Evolutionary conservation across 495 filamentous ascomycete genomes (phyloP), one percentile per base, ranked within the genome.

Genomic region (Hypoxylon fragiforme): DNA sequence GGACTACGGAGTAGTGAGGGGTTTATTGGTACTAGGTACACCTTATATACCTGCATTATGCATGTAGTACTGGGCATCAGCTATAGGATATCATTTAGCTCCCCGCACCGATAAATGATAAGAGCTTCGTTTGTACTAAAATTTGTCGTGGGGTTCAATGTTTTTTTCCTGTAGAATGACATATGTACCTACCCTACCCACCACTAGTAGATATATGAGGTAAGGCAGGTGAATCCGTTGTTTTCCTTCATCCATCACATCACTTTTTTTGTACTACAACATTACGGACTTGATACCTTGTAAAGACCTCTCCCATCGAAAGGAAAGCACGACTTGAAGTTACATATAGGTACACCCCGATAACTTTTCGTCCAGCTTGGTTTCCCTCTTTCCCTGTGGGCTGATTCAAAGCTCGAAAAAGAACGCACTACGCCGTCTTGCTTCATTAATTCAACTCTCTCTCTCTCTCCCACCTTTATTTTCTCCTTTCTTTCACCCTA

Each of bases 51-150:
- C n/a, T n/a, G 24, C 24, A 4, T 9, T 28, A 9, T 28, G 9
- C 24, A 4, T 28, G 9, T 28, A 28, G 4, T 28, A 28, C 24
- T 9, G 4, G 9, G 24, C 9, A 28, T 28, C n/a, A n/a, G 24
- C 9, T 4, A 22, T 44, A 12, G 34, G 35, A 45, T 21, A 32
- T 31, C 44, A 14, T 37, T 37, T 45, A 56, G 57, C 51, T 56
- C 37, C 52, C 58, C 52, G 48, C 58, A 49, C 44, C 14, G 58
- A 62, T 62, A 62, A 40, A 39, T 56, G 58, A 62, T 62, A 62
- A 62, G 58, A 62, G 58, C 58, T 62, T 62, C 47, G 15, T 46
- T 38, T 50, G 15, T 53, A 32, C 31, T 12, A 42, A 51, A 55
- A 47, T 54, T 47, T 20, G 13, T n/a, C n/a, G n/a, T n/a, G n/a